Evolutionary conservation across 2,329 filamentous ascomycete species (phyloP).

Genomic region (Phialemoniopsis sp.): DNA sequence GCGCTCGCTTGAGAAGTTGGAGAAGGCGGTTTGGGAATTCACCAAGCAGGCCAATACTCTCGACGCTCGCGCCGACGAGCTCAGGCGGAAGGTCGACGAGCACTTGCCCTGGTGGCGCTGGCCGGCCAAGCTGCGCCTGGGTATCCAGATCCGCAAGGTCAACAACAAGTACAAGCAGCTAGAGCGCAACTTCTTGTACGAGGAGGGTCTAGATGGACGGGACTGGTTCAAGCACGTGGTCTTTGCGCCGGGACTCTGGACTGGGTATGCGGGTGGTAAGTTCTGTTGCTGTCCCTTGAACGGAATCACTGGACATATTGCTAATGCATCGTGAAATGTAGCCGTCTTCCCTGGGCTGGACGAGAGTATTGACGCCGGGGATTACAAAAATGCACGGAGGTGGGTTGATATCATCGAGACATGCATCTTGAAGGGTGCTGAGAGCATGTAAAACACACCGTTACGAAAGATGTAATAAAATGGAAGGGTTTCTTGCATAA

Average conservation of each 20-base stretch:
- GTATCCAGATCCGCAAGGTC: slow-evolving; percentile 53
- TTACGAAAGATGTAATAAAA: no score
- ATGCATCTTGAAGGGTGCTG: slow-evolving; percentile 41
- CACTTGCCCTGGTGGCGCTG: slow-evolving; percentile 77
- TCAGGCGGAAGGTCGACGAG: slow-evolving; percentile 29
- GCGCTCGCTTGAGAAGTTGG: slow-evolving; percentile 21
- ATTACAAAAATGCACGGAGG: slow-evolving; percentile 52
- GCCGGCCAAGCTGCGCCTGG: slow-evolving; percentile 55
- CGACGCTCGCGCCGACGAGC: slow-evolving; percentile 35
- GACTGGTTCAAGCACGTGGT: slow-evolving; percentile 74
- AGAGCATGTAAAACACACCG: slow-evolving; percentile 29
- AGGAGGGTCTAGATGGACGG: slow-evolving; percentile 71
- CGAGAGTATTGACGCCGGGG: slow-evolving; percentile 57
- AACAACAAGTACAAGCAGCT: slow-evolving; percentile 83
- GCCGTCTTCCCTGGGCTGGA: slow-evolving; percentile 60
- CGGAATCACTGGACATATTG: slow-evolving; percentile 4
- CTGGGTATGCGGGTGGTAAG: slow-evolving; percentile 74
- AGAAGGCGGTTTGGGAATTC: slow-evolving; percentile 24
- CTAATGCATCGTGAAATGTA: slow-evolving; percentile 20
- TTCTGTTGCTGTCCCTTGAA: not conserved
- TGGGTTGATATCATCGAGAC: slow-evolving; percentile 57
- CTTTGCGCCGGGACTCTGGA: slow-evolving; percentile 72
- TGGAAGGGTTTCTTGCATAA: no score
- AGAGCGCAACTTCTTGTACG: slow-evolving; percentile 75
- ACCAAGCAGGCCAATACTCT: slow-evolving; percentile 34